Evolutionary conservation across 2,329 filamentous ascomycete genomes (phyloP).

Genomic region (Aureobasidium namibiae): DNA sequence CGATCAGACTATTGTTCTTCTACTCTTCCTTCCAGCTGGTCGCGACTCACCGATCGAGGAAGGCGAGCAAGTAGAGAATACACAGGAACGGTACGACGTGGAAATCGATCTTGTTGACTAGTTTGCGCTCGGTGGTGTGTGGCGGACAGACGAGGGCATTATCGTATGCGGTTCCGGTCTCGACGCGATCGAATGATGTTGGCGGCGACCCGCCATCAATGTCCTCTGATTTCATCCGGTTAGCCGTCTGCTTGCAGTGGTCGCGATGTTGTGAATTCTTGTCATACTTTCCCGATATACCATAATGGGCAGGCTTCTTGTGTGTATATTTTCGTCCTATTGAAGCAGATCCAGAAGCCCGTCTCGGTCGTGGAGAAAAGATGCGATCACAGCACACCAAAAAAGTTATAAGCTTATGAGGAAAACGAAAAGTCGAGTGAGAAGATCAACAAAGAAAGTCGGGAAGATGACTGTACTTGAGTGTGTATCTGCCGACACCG

Average conservation of each 20-base stretch:
- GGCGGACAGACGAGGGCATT: constrained; percentile 37
- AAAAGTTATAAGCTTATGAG: background rate
- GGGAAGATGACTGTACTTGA: constrained; percentile 7
- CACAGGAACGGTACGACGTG: constrained; percentile 43
- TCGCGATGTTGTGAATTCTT: background rate
- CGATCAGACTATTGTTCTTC: background rate
- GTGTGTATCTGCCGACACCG: background rate
- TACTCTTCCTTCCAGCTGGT: background rate
- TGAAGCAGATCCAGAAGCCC: background rate
- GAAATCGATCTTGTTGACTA: constrained; percentile 38
- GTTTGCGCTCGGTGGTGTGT: constrained; percentile 41
- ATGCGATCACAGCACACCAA: background rate
- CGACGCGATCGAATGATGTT: background rate
- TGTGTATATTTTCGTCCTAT: background rate
- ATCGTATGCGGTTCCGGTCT: constrained; percentile 25
- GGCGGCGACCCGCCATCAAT: background rate
- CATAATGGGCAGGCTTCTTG: background rate
- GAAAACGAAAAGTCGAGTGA: background rate
- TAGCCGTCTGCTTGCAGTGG: background rate
- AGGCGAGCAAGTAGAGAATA: constrained; percentile 43
- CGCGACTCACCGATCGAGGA: constrained; percentile 33
- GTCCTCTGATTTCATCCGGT: constrained; percentile 2
- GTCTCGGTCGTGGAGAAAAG: background rate
- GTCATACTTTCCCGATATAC: background rate
- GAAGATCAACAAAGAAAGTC: background rate